Base-by-base conservation (phyloP, 2,329 filamentous ascomycete species). In the Venturia nashicola region DNA sequence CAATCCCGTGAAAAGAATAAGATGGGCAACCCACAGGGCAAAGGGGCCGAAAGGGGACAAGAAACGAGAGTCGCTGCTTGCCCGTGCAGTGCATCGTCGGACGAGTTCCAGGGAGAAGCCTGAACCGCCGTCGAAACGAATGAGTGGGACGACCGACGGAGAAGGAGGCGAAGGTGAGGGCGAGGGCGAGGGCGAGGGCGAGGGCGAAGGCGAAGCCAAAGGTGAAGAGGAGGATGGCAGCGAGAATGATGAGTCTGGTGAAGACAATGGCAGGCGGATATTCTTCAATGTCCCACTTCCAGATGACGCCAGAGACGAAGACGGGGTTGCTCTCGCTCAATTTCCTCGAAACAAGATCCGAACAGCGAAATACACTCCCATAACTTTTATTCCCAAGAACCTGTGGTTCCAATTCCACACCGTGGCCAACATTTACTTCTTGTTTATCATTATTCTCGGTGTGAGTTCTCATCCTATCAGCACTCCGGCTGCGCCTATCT, bases 321-420 rank as follows among this genome's bases (percentile, higher is more conserved):
- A 96, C 59, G 94, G 92, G 43, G 82, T 85, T 65, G 89, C 91
- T 2, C 74, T 79, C 63, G 80, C 83, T 65, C 79, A 83, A 27
- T 99, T 88, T 75, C 83, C 89, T 60, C 83, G 93, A 68, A 99
- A 99, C 80, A 99, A 99, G 81, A 96, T 99, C 74, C 84, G 95
- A 69, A 99, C 94, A 3, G 90, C 94, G 65, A 99, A 97, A 77
- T 99, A 99, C 76, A 99, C 94, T 8, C 88, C 95, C 9, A 76
- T 99, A 67, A 96, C 90, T 66, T 99, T 99, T 76, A 76, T 99
- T 36, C 94, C 94, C 16, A 97, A 97, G 79, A 97, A 99, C 76
- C 73, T 99, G 72, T 99, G 88, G 86, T 90, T 96, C 68, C 95
- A 99, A 76, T 97, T 99, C 73, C 93, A 99, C 77, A 97, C 97